These are phyloP conservation scores for Acacia confusa DNA, from an alignment of 306 rosid genomes.

Conservation along the genomic window DNA sequence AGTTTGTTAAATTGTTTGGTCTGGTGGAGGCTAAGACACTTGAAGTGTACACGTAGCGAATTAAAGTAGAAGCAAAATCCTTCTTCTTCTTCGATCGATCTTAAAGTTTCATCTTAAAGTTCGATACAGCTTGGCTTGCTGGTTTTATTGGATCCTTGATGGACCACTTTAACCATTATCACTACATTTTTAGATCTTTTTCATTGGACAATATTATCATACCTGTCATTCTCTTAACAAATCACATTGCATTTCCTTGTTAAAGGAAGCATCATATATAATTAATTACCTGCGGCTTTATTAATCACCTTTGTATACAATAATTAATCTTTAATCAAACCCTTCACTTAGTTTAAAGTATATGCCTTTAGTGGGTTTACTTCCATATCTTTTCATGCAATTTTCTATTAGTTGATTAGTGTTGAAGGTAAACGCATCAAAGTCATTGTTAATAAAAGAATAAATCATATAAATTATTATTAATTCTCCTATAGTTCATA, in stretches of 20 bases:
- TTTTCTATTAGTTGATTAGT: background rate
- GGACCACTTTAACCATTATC: background rate
- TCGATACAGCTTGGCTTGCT: conserved; percentile 16
- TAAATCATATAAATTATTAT: background rate
- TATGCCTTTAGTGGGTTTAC: background rate
- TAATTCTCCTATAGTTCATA: background rate
- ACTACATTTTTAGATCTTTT: background rate
- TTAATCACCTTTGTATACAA: background rate
- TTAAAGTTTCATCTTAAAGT: background rate
- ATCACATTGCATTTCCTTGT: background rate
- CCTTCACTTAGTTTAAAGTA: background rate
- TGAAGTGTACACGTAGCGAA: background rate
- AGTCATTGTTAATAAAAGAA: background rate
- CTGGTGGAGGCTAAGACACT: conserved; percentile 4
- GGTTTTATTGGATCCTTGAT: conserved; percentile 2
- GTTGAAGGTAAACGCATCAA: background rate
- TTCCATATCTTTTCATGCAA: background rate
- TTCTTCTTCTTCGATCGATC: background rate
- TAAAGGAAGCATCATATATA: background rate
- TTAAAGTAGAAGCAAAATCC: background rate
- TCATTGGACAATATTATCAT: background rate
- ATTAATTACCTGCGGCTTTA: background rate
- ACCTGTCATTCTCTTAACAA: background rate
- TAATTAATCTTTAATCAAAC: background rate
- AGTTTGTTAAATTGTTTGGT: background rate